These are phyloP conservation scores for Ulota crispa DNA, from an alignment of 225 moss, liverwort and hornwort species.

Conservation along the genomic window DNA sequence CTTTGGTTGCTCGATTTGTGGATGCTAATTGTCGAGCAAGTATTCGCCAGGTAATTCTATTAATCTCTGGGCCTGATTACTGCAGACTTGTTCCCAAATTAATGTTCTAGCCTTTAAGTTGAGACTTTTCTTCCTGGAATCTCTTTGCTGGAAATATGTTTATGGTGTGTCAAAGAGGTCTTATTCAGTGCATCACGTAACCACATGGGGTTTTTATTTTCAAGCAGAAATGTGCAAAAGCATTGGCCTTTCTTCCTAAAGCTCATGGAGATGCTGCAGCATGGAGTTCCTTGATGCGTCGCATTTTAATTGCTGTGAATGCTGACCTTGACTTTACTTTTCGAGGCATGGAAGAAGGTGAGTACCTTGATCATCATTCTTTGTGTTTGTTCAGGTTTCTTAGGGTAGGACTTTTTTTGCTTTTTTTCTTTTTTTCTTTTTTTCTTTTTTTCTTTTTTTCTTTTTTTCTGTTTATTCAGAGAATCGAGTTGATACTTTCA, in stretches of 20 bases:
- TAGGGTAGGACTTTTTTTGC: background rate
- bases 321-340: slow-evolving; percentile 85
- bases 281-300: slow-evolving; percentile 94
- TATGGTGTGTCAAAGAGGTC: background rate
- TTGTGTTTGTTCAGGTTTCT: background rate
- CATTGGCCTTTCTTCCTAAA: slow-evolving; percentile 85
- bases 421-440: too few species aligned
- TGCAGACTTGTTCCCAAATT: background rate
- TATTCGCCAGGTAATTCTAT: slow-evolving; percentile 59
- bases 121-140: background rate
- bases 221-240: slow-evolving; percentile 78
- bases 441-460: too few species aligned
- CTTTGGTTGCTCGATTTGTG: slow-evolving; percentile 77
- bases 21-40: slow-evolving; percentile 59
- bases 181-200: background rate
- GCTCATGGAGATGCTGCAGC: slow-evolving; percentile 82
- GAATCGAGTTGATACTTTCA: background rate
- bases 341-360: slow-evolving; percentile 92
- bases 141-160: background rate
- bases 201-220: background rate
- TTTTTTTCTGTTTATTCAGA: background rate
- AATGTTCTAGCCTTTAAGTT: background rate
- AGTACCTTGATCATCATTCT: slow-evolving; percentile 8
- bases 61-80: background rate
- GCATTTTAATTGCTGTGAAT: slow-evolving; percentile 77